phyloP scores from a whole-genome alignment of 2,329 filamentous ascomycete genomes.

The Thyridium curvatum region DNA sequence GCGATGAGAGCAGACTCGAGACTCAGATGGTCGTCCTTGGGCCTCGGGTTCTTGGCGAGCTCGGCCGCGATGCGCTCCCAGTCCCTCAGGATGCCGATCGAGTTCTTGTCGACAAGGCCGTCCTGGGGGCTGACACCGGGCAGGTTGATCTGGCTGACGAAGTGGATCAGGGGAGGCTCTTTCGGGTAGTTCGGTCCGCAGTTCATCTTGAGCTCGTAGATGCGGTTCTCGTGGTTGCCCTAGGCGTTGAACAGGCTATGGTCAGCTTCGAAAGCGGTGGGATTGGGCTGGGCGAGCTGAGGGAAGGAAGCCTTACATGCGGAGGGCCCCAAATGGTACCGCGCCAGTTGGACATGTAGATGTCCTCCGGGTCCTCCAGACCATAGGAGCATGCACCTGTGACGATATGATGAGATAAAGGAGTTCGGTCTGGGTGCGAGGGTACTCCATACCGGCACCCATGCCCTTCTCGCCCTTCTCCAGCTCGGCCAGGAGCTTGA shows the following conservation, averaged over 20 bases:
- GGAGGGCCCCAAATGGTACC: constrained; percentile 95
- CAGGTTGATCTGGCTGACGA: constrained; percentile 93
- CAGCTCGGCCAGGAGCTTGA: constrained; percentile 91
- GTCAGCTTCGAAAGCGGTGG: constrained; percentile 4
- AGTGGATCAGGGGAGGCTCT: constrained; percentile 80
- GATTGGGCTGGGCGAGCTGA: not conserved
- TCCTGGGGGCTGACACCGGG: constrained; percentile 80
- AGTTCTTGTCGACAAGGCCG: constrained; percentile 77
- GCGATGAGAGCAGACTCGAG: constrained; percentile 26
- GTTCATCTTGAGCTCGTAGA: constrained; percentile 96
- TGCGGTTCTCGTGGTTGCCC: constrained; percentile 92
- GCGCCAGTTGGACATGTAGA: constrained; percentile 98
- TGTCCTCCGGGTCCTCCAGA: constrained; percentile 86
- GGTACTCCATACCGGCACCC: constrained; percentile 63
- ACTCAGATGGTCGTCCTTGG: constrained; percentile 24
- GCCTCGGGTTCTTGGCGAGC: constrained; percentile 23
- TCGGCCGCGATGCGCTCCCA: constrained; percentile 98
- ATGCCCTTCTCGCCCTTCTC: constrained; percentile 98
- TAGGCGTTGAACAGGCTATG: constrained; percentile 35
- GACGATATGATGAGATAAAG: not conserved
- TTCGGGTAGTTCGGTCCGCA: constrained; percentile 89
- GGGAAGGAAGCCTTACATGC: constrained; percentile 58
- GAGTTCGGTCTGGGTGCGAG: constrained; percentile 4
- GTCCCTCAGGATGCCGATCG: constrained; percentile 76
- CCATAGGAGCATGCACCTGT: constrained; percentile 95